These are phyloP conservation scores for Lojkania enalia DNA, from an alignment of 2,329 filamentous ascomycete genomes.

Conservation along the genomic window DNA sequence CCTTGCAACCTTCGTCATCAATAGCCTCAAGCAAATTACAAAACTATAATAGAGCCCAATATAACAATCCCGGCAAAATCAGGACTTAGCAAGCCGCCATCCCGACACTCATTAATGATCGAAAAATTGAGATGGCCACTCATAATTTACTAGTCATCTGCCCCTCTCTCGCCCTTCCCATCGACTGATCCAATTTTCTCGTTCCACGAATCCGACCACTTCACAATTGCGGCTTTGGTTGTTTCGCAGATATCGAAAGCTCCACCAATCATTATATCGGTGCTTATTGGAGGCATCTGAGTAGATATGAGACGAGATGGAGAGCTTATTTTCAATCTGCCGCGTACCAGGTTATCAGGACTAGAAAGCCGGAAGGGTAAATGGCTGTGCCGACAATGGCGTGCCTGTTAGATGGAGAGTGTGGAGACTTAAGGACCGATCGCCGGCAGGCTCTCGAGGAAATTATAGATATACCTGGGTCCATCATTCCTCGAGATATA, in stretches of 20 bases:
- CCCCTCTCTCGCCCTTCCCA: constrained; percentile 11
- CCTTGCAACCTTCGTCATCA: constrained; percentile 9
- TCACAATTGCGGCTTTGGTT: constrained; percentile 5
- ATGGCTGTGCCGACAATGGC: constrained; percentile 7
- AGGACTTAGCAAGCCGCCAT: constrained; percentile 18
- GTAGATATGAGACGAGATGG: constrained; percentile 6
- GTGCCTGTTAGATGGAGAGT: constrained; percentile 4
- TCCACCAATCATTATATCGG: constrained; percentile 7
- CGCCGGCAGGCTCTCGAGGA: constrained; percentile 2
- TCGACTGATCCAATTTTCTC: constrained; percentile 9
- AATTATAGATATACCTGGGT: constrained; percentile 8
- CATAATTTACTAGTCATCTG: constrained; percentile 12
- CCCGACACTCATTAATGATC: constrained; percentile 18
- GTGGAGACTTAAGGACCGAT: constrained; percentile 5
- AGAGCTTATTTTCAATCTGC: constrained; percentile 4
- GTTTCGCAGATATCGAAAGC: constrained; percentile 8
- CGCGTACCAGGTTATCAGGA: constrained; percentile 13
- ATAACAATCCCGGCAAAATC: constrained; percentile 17
- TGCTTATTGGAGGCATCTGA: constrained; percentile 5
- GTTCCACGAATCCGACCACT: not conserved
- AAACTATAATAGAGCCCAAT: constrained; percentile 11
- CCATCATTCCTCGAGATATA: not conserved
- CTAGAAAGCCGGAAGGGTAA: constrained; percentile 9
- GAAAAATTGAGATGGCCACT: constrained; percentile 9
- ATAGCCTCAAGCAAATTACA: constrained; percentile 5